phyloP scores from a whole-genome alignment of 257 asterid species.

The Avicennia marina region DNA sequence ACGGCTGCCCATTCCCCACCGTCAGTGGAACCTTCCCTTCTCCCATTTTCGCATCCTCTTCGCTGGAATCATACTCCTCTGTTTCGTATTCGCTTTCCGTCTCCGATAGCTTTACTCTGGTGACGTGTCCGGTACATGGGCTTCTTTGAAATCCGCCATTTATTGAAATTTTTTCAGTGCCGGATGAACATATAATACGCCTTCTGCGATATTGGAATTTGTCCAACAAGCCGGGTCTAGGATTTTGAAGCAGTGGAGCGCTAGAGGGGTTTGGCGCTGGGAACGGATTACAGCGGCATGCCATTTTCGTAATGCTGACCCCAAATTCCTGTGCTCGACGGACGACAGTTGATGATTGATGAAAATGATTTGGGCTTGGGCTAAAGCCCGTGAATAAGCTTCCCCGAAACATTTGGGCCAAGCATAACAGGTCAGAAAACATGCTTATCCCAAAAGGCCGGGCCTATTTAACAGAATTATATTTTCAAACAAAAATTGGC shows the following conservation, averaged over 20 bases:
- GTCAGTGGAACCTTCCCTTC: slow-evolving; percentile 8
- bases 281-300: not conserved
- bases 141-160: not conserved
- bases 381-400: no score
- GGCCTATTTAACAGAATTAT: no score
- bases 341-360: no score
- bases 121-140: no score
- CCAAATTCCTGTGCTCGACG: no score
- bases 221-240: not conserved
- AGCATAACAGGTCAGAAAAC: no score
- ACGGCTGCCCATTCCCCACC: slow-evolving; percentile 17
- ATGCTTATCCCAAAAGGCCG: no score
- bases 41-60: slow-evolving; percentile 24
- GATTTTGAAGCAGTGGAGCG: not conserved
- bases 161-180: not conserved
- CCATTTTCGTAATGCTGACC: not conserved
- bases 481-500: no score
- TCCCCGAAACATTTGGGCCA: no score
- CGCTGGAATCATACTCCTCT: slow-evolving; percentile 21
- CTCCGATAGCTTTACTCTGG: slow-evolving; percentile 14
- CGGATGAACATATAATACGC: not conserved
- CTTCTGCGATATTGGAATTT: not conserved
- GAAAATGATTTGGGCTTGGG: no score
- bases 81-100: slow-evolving; percentile 43
- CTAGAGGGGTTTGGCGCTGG: not conserved